Evolutionary conservation across 2,329 filamentous ascomycete genomes (phyloP), one percentile per base, ranked within the genome.

Genomic region (Xylariaceae sp.): DNA sequence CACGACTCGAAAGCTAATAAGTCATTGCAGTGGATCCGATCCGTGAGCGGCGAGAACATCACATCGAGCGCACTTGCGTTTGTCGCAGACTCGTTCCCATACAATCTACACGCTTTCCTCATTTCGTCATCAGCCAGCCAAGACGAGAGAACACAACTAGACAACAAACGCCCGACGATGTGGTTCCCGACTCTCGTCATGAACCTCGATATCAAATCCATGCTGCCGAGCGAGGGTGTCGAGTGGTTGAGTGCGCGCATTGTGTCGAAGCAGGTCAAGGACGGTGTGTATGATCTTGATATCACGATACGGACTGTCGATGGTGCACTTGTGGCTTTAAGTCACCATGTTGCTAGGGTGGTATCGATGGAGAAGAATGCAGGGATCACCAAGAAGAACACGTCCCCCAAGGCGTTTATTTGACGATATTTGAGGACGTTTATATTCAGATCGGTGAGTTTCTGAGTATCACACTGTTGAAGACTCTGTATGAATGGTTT

Each of bases 121-220:
- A 42, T 13, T 4, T 9, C 37, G 8, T 42, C 11, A 13, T 13
- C 37, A 13, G 11, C 37, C 37, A 42, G 37, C 37, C 37, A 13
- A 13, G 37, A 42, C 9, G 37, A 42, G 11, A 9, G 8, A 1
- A 4, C 11, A 10, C 37, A 13, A 10, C 4, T 9, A 13, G 37
- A 42, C 7, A 13, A 9, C 7, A 13, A 42, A 13, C 37, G 37
- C 7, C 8, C 37, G 8, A 9, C 37, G 37, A 42, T 42, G 37
- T 10, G 8, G 8, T 42, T 10, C 37, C 37, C 37, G 0, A 95
- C 90, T 0, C 73, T 95, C 1, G 76, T 86, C 15, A 74, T 94
- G 70, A 91, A 89, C 70, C 68, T 95, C 18, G 90, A 95, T 63
- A 77, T 92, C 45, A 94, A 93, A 77, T 89, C 88, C 70, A 72